Conservation (phyloP, 176 grass and related monocot species). For the Avena eriantha region DNA sequence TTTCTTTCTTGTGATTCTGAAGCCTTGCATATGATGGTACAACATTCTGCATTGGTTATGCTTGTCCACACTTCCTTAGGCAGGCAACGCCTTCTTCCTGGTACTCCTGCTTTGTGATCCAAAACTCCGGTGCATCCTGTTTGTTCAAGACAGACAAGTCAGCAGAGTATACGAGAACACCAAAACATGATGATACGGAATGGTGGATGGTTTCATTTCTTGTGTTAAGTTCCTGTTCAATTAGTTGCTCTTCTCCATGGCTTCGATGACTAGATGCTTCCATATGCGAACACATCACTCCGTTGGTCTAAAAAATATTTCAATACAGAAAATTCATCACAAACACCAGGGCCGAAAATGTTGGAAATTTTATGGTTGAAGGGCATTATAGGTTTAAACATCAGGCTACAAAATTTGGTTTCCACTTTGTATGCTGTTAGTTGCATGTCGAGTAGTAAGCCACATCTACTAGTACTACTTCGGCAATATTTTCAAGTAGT, state of each 20-base stretch:
- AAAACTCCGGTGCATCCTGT: constrained; percentile 94
- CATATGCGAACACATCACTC: background rate
- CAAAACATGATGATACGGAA: background rate
- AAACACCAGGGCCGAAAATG: background rate
- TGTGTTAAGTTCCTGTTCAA: constrained; percentile 1
- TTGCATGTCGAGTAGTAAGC: no score
- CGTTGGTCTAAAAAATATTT: background rate
- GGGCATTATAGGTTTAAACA: background rate
- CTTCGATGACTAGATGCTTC: background rate
- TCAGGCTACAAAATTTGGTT: background rate
- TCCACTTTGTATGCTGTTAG: no score
- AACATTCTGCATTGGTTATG: constrained; percentile 34
- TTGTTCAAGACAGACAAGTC: background rate
- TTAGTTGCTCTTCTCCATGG: background rate
- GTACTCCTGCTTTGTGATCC: constrained; percentile 92
- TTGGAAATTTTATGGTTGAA: background rate
- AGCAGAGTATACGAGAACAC: background rate
- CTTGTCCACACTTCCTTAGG: constrained; percentile 88
- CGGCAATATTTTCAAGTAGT: background rate
- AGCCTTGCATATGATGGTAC: background rate
- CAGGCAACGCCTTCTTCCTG: constrained; percentile 83
- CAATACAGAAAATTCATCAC: background rate
- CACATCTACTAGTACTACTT: background rate
- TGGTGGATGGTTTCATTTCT: background rate
- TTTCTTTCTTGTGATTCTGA: background rate